These are phyloP conservation scores for Ambrosia artemisiifolia DNA, from an alignment of 129 eudicot species.

Conservation along the genomic window DNA sequence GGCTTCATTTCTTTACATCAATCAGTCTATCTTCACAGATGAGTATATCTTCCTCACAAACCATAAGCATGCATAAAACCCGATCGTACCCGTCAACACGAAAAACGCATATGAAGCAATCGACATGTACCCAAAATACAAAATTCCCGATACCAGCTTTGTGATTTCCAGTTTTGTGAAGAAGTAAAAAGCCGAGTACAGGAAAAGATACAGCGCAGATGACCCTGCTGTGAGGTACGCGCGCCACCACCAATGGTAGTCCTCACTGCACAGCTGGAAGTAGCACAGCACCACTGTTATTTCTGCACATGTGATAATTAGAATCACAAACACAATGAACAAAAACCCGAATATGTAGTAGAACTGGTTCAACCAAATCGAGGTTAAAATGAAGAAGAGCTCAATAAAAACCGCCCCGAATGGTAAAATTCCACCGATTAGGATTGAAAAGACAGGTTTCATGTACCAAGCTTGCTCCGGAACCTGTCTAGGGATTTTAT, in stretches of 20 bases:
- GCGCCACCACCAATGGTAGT: conserved; percentile 95
- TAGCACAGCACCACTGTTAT: conserved; percentile 76
- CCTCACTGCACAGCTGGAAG: conserved; percentile 91
- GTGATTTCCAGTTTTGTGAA: conserved; percentile 82
- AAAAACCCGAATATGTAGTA: conserved; percentile 83
- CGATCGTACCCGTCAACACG: conserved; percentile 78
- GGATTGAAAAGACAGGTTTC: conserved; percentile 73
- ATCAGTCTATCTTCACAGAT: conserved; percentile 86
- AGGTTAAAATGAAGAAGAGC: conserved; percentile 74
- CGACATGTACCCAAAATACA: conserved; percentile 77
- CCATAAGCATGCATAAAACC: conserved; percentile 83
- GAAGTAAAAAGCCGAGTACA: conserved; percentile 76
- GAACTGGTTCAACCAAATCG: conserved; percentile 85
- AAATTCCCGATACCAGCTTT: conserved; percentile 69
- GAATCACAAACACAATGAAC: conserved; percentile 74
- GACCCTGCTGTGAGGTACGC: conserved; percentile 82
- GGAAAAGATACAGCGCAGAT: conserved; percentile 75
- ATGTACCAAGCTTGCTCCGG: conserved; percentile 96
- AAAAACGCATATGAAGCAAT: conserved; percentile 73
- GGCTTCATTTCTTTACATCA: conserved; percentile 12
- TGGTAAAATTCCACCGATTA: conserved; percentile 79
- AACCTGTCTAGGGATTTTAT: conserved; percentile 76
- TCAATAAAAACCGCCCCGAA: conserved; percentile 92
- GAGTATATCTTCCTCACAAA: conserved; percentile 81
- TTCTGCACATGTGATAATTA: conserved; percentile 76